Percentiles rank a stretch among this genome's conserved stretches.
phyloP scores from a whole-genome alignment of 108 stramenopile genomes.

The Nitzschia sp. region DNA sequence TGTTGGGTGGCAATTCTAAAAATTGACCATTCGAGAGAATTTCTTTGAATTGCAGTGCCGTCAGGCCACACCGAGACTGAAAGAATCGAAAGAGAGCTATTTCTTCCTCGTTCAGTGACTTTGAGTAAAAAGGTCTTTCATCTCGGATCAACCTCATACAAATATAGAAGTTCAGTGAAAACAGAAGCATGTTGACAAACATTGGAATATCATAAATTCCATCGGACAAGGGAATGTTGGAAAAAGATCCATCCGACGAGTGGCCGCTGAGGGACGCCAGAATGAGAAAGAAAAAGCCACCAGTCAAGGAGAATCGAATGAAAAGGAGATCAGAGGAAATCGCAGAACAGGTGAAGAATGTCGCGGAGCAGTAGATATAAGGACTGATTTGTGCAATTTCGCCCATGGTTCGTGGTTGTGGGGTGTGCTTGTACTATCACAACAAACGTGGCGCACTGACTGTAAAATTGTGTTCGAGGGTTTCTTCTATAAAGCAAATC shows the following conservation, averaged over 20 bases:
- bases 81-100: slow-evolving; percentile 24
- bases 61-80: slow-evolving; percentile 21
- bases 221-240: slow-evolving; percentile 16
- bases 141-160: slow-evolving; percentile 10
- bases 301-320: slow-evolving; percentile 21
- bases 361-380: slow-evolving; percentile 10
- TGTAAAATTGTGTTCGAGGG: too few species aligned
- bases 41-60: slow-evolving; percentile 15
- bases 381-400: slow-evolving; percentile 19
- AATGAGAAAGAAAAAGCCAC: slow-evolving; percentile 20
- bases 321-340: slow-evolving; percentile 25
- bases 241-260: slow-evolving; percentile 17
- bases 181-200: slow-evolving; percentile 20
- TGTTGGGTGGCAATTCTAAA: slow-evolving; percentile 14
- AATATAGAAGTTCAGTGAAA: slow-evolving; percentile 8
- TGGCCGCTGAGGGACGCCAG: slow-evolving; percentile 20
- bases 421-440: too few species aligned
- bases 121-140: background rate
- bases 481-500: too few species aligned
- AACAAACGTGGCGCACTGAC: too few species aligned
- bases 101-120: slow-evolving; percentile 14
- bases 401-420: too few species aligned
- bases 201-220: slow-evolving; percentile 21
- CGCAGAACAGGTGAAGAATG: slow-evolving; percentile 18
- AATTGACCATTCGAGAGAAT: slow-evolving; percentile 17